phyloP scores from a whole-genome alignment of 805 yeast species.

The Saturnispora dispora region DNA sequence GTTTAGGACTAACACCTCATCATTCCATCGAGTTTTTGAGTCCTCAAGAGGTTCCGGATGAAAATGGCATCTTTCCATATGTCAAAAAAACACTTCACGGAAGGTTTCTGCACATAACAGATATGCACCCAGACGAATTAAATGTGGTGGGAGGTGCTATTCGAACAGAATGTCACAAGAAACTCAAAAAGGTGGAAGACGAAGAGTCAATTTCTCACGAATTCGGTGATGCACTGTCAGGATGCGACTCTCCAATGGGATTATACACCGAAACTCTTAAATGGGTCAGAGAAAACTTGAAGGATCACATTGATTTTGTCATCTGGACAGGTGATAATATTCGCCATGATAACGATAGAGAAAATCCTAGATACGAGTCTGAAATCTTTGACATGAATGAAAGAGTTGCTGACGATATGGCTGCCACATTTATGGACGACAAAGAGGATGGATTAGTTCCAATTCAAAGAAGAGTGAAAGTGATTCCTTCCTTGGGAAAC shows the following conservation, averaged over 20 bases:
- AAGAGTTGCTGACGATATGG: constrained; percentile 43
- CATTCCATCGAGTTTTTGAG: constrained; percentile 25
- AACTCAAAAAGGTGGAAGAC: constrained; percentile 26
- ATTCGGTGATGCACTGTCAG: constrained; percentile 66
- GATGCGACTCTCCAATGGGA: constrained; percentile 68
- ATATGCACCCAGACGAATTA: constrained; percentile 73
- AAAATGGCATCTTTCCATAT: constrained; percentile 8
- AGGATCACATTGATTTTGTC: constrained; percentile 74
- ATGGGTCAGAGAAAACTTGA: constrained; percentile 58
- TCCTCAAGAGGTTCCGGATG: constrained; percentile 6
- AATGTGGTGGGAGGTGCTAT: constrained; percentile 45
- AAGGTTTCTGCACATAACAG: constrained; percentile 77
- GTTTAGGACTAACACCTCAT: constrained; percentile 34
- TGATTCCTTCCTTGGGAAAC: constrained; percentile 73
- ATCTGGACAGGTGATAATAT: constrained; percentile 90
- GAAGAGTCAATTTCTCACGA: constrained; percentile 43
- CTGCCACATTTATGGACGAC: constrained; percentile 42
- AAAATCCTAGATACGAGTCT: constrained; percentile 61
- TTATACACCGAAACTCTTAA: constrained; percentile 53
- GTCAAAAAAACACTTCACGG: constrained; percentile 43
- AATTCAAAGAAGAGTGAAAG: constrained; percentile 26
- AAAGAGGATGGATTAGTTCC: constrained; percentile 27
- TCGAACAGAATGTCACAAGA: constrained; percentile 47
- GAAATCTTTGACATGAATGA: constrained; percentile 65
- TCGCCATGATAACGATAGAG: constrained; percentile 75